phyloP scores from a whole-genome alignment of 352 stramenopile species.

The Phytophthora macrochlamydospora region DNA sequence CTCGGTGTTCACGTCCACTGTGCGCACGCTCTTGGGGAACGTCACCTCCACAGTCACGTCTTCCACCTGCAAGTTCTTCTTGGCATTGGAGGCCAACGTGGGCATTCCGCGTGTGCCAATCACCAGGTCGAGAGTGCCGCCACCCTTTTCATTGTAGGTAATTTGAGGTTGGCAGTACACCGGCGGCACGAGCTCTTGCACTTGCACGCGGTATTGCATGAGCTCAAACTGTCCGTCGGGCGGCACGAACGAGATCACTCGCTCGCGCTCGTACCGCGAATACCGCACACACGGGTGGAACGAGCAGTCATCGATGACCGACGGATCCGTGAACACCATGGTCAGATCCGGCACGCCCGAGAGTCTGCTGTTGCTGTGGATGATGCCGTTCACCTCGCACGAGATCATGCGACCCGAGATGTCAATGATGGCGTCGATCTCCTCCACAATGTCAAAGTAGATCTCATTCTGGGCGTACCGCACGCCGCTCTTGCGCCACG shows the following conservation, averaged over 20 bases:
- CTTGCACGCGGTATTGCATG: constrained; percentile 88
- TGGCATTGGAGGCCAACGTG: constrained; percentile 79
- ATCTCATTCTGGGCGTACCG: constrained; percentile 98
- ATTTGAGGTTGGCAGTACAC: constrained; percentile 91
- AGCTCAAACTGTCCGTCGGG: constrained; percentile 98
- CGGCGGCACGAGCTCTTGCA: constrained; percentile 84
- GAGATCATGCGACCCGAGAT: constrained; percentile 91
- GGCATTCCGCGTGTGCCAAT: constrained; percentile 79
- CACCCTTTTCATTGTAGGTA: constrained; percentile 76
- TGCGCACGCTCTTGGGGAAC: constrained; percentile 96
- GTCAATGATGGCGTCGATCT: constrained; percentile 97
- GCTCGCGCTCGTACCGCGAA: constrained; percentile 94
- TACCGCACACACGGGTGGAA: constrained; percentile 99
- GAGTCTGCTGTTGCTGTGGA: constrained; percentile 95
- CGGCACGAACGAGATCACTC: constrained; percentile 97
- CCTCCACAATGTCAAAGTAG: constrained; percentile 98
- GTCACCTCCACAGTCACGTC: constrained; percentile 95
- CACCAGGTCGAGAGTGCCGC: constrained; percentile 71
- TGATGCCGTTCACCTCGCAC: constrained; percentile 94
- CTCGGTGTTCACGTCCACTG: constrained; percentile 94
- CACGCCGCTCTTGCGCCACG: constrained; percentile 96
- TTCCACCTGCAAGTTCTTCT: constrained; percentile 82
- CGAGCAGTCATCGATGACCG: constrained; percentile 97
- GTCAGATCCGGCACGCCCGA: constrained; percentile 97
- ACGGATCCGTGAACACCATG: constrained; percentile 96